Evolutionary conservation across 23 red algal species (phyloP).

Genomic region (Cyanidium caldarium): DNA sequence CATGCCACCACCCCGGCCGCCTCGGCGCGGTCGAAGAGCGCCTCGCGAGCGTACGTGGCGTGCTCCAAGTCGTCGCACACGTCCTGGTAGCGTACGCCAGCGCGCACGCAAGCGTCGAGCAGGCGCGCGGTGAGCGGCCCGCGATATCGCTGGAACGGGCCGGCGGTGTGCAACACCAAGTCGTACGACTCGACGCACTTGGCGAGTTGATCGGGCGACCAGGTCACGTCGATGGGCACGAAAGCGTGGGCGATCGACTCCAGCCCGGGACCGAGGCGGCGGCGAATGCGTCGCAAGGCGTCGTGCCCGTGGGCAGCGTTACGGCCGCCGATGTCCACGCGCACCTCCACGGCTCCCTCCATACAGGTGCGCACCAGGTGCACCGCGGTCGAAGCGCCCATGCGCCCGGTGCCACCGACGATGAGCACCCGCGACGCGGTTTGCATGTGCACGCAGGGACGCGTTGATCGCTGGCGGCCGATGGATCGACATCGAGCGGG

Average conservation of each 20-base stretch:
- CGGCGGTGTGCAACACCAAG: constrained; percentile 53
- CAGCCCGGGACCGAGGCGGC: neutral
- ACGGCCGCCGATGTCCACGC: constrained; percentile 24
- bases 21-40: neutral
- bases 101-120: constrained; percentile 27
- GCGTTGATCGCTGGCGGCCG: too few relatives aligned
- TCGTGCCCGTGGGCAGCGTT: neutral
- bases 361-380: constrained; percentile 6
- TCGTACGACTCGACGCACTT: neutral
- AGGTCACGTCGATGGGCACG: neutral
- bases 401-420: constrained; percentile 63
- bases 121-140: constrained; percentile 6
- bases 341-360: neutral
- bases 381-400: constrained; percentile 25
- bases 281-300: neutral
- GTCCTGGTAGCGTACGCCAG: constrained; percentile 41
- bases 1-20: constrained; percentile 11
- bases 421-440: constrained; percentile 38
- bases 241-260: neutral
- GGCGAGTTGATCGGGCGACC: neutral
- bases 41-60: constrained; percentile 1
- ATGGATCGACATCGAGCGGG: too few relatives aligned
- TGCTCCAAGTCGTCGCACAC: constrained; percentile 56
- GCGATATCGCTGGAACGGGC: constrained; percentile 47
- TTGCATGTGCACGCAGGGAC: too few relatives aligned